These are phyloP conservation scores for Hepatocystis sp. DNA, from an alignment of 169 alveolate genomes.

Conservation along the genomic window DNA sequence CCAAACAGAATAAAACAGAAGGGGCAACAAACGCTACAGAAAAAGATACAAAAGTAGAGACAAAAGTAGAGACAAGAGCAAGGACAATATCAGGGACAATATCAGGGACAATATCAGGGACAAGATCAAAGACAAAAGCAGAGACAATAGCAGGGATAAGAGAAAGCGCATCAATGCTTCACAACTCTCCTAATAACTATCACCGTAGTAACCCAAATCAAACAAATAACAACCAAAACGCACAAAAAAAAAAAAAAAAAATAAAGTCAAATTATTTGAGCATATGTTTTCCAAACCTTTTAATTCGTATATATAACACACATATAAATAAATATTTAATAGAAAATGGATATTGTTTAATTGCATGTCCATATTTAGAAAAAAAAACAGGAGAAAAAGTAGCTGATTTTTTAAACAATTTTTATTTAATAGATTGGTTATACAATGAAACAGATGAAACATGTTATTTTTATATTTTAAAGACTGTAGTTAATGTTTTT, in stretches of 20 bases:
- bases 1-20: not conserved
- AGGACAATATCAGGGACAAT: not conserved
- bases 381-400: constrained; percentile 26
- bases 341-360: constrained; percentile 17
- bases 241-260: not conserved
- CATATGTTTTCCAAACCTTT: constrained; percentile 10
- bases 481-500: constrained; percentile 33
- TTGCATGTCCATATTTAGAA: constrained; percentile 68
- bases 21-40: not conserved
- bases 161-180: not conserved
- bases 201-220: not conserved
- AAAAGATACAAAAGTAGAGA: not conserved
- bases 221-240: not conserved
- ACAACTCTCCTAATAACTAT: too few relatives aligned
- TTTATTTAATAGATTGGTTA: constrained; percentile 56
- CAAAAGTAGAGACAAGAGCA: not conserved
- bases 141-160: not conserved
- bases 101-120: not conserved
- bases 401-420: constrained; percentile 34
- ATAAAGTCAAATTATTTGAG: not conserved
- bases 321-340: constrained; percentile 23
- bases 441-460: constrained; percentile 39
- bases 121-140: not conserved
- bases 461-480: constrained; percentile 43
- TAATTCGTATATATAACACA: constrained; percentile 30